Conservation (phyloP, 2,329 filamentous ascomycete genomes). For the Penicillium freii region DNA sequence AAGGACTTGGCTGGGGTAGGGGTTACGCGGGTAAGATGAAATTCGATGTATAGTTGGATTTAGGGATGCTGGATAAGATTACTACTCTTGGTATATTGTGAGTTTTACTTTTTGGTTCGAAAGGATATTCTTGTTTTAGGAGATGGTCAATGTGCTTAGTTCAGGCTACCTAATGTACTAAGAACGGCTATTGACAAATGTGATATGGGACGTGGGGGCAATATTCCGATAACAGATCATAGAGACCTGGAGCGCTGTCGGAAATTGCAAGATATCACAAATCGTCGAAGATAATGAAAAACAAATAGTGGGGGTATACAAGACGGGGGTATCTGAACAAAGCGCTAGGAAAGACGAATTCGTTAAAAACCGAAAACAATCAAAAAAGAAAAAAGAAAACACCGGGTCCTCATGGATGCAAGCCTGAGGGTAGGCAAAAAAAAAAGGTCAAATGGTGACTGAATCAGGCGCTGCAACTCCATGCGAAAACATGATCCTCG, state of each 20-base stretch:
- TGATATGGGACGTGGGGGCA: constrained; percentile 8
- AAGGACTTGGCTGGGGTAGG: neutral
- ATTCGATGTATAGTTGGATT: neutral
- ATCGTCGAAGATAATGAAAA: neutral
- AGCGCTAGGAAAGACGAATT: constrained; percentile 18
- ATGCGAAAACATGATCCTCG: neutral
- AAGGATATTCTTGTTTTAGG: neutral
- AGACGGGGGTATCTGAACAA: constrained; percentile 21
- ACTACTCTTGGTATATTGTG: neutral
- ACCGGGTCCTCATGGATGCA: constrained; percentile 20
- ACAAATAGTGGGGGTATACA: constrained; percentile 14
- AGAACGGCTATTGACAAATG: constrained; percentile 2
- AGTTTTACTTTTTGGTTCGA: neutral
- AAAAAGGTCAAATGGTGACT: constrained; percentile 5
- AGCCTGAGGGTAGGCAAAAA: constrained; percentile 5
- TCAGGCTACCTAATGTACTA: constrained; percentile 8
- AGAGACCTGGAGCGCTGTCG: constrained; percentile 1
- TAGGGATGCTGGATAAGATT: neutral
- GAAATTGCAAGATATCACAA: neutral
- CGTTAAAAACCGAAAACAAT: constrained; percentile 13
- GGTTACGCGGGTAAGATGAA: neutral
- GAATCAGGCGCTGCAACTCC: constrained; percentile 8
- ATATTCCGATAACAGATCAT: neutral
- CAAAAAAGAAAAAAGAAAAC: constrained; percentile 9
- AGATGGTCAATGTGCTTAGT: constrained; percentile 3